A percentile compares a stretch with the other conserved stretches of the same genome.
These are phyloP conservation scores for Chlorophyllum brunneum DNA, from an alignment of 768 basidiomycete species.

Conservation along the genomic window DNA sequence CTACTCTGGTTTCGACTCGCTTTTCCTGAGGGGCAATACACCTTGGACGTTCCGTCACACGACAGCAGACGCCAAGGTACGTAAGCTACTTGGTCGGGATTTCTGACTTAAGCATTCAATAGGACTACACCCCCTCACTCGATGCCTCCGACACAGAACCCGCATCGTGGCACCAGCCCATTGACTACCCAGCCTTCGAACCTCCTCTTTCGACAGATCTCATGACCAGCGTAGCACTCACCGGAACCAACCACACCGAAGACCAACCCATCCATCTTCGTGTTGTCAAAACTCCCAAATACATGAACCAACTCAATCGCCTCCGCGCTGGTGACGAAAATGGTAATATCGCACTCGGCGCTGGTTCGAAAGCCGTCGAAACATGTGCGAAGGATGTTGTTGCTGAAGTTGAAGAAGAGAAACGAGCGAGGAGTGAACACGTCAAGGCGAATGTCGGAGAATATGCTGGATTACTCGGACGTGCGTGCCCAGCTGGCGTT, in stretches of 20 bases:
- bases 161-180: constrained; percentile 64
- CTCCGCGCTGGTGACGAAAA: constrained; percentile 10
- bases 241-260: constrained; percentile 96
- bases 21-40: constrained; percentile 78
- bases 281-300: constrained; percentile 41
- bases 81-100: constrained; percentile 17
- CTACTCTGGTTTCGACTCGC: constrained; percentile 86
- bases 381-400: constrained; percentile 21
- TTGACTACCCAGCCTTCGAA: constrained; percentile 83
- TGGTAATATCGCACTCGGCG: constrained; percentile 26
- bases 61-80: constrained; percentile 28
- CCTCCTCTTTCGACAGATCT: constrained; percentile 91
- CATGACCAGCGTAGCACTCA: constrained; percentile 84
- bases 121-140: constrained; percentile 28
- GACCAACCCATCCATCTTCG: constrained; percentile 90
- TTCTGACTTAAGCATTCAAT: not conserved
- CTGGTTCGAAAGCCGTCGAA: constrained; percentile 25
- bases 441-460: constrained; percentile 71
- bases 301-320: constrained; percentile 21
- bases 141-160: constrained; percentile 73
- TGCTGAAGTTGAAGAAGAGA: constrained; percentile 32
- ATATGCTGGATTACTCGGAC: constrained; percentile 84
- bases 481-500: constrained; percentile 91
- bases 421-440: constrained; percentile 52
- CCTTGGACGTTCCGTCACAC: constrained; percentile 90